Evolutionary conservation across 805 yeast genomes (phyloP).

Genomic region (Starmerella etchellsii): DNA sequence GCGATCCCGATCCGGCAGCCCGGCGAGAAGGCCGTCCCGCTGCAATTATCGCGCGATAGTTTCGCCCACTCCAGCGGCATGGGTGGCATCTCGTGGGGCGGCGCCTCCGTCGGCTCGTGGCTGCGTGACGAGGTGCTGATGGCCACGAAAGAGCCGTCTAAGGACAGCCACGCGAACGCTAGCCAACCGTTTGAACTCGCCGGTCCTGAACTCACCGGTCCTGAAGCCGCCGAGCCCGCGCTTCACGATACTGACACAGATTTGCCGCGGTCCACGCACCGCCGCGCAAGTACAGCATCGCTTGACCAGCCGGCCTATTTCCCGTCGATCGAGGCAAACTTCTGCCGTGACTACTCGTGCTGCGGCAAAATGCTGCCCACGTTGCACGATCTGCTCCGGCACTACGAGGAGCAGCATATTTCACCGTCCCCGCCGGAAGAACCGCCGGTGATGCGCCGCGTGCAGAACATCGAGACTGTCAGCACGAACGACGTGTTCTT

Average conservation of each 20-base stretch:
- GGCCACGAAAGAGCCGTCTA: conserved; percentile 16
- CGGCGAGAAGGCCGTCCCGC: conserved; percentile 13
- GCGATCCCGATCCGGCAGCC: conserved; percentile 17
- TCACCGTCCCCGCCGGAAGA: conserved; percentile 41
- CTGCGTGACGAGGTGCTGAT: conserved; percentile 60
- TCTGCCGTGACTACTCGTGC: conserved; percentile 92
- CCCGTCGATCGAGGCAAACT: conserved; percentile 88
- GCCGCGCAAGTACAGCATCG: conserved; percentile 27
- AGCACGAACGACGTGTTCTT: conserved; percentile 87
- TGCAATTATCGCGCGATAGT: conserved; percentile 65
- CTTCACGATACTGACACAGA: background rate
- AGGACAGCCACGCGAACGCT: conserved; percentile 5
- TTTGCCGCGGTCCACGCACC: background rate
- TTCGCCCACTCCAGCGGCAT: conserved; percentile 94
- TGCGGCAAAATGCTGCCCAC: conserved; percentile 91
- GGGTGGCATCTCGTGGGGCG: conserved; percentile 98
- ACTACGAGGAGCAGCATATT: conserved; percentile 93
- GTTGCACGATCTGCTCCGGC: conserved; percentile 81
- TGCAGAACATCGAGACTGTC: conserved; percentile 66
- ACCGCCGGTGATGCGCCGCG: conserved; percentile 26
- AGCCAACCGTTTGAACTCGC: conserved; percentile 9
- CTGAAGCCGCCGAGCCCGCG: background rate
- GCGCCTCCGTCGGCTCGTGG: conserved; percentile 91
- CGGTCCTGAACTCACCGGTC: conserved; percentile 1
- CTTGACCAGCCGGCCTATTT: conserved; percentile 51